Base-by-base conservation (phyloP, 202 grass and related monocot species). In the Elaeis oleifera region DNA sequence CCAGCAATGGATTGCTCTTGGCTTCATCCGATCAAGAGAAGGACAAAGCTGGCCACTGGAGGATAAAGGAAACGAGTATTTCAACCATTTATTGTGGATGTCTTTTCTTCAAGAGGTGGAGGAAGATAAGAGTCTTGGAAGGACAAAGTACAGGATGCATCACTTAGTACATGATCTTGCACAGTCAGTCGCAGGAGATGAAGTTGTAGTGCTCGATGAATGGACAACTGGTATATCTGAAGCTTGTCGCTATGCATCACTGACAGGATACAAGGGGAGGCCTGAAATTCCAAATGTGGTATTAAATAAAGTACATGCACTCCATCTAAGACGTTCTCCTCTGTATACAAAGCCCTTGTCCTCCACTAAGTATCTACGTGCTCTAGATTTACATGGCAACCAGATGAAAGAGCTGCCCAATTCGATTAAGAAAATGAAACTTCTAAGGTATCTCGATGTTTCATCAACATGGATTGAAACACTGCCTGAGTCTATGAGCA, bases 131-230 rank as follows among this genome's bases (percentile, higher is more conserved):
- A 44, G 6, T 44, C 1, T 44, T 44, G 36, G 36, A 44, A 44
- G 9, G 11, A 44, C 9, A 0, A 44, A 44, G 36, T 44, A 44
- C 36, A 44, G 61, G 54, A 80, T 89, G 50, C 81, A 89, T 68
- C 56, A 89, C 3, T 74, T 89, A 63, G 77, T 89, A 54, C 70
- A 84, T 66, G 85, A 81, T 51, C 80, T 89, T 59, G 81, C 81
- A 59, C 85, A 75, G 17, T 77, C 56, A 64, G 54, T 89, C 78
- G 78, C 77, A 22, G 70, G 74, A 16, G 77, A 81, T 64, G 85
- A 89, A 75, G 65, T 84, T 32, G 71, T 5, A 14, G 8, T 31
- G 3, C 14, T 59, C 14, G 64, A 74, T 32, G 66, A 65, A 31
- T 44, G 66, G 67, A 59, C 49, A 64, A 73, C 67, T 60, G 54